Base-by-base conservation (phyloP, 257 asterid species). In the Capsicum pubescens region DNA sequence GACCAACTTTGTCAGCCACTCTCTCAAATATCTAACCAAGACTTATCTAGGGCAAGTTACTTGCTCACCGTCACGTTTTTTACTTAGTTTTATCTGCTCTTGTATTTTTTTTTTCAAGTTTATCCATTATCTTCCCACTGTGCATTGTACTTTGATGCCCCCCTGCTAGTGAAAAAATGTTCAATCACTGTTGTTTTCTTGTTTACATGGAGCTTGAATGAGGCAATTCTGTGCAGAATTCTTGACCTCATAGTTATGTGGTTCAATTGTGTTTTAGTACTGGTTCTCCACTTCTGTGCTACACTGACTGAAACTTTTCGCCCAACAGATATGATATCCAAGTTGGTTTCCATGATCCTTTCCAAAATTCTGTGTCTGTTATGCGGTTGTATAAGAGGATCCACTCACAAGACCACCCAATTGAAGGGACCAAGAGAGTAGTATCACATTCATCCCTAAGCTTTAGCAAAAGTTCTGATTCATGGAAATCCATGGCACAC, bases 1-100 rank as follows among this genome's bases (percentile, higher is more conserved):
- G 85, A 91, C 93, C 66, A 91, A 91, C 86, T 89, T 90, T 6
- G 90, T 85, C 54, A 90, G 95, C 88, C 91, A 90, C 91, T 88
- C 95, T 3, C 90, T 91, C 74, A 91, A 89, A 84, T 88, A 91
- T 84, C 92, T 90, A 16, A 85, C 86, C 72, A 89, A 89, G 88
- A 89, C 91, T 58, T 88, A 82, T 89, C 92, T 91, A 3, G 91
- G 93, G 95, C 83, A 88, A 90, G 93, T 88, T 58, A 63, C 86
- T 52, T 82, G 64, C 83, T 14, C 15, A 55, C 17, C 35, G 59
- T 46, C 10, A 56, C 21, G 15, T 58, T 61, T 82, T 82, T 36
- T 59, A 16, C 19, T 68, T 52, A 8, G 63, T 76, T 76, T 76
- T 76, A 52, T 52, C n/a, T 76, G 21, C 60, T 52, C 63, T 76